Evolutionary conservation across 148 eudicot genomes (phyloP).

Genomic region (Suaeda aralocaspica): DNA sequence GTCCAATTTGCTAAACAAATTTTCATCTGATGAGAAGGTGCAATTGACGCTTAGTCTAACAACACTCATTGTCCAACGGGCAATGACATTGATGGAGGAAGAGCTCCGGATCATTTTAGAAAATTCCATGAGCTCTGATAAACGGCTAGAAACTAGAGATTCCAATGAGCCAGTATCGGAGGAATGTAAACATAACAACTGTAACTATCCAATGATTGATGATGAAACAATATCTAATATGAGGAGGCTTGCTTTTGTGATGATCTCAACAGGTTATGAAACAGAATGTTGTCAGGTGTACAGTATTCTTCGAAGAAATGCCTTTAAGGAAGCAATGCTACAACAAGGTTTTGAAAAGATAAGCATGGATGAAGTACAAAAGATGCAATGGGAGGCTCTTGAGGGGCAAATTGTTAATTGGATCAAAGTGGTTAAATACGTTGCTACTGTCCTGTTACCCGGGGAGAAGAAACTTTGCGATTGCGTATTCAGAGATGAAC

Average conservation of each 20-base stretch:
- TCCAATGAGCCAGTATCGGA: neutral
- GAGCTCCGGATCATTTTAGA: slow-evolving; percentile 36
- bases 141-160: neutral
- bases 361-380: slow-evolving; percentile 35
- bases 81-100: slow-evolving; percentile 40
- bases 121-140: slow-evolving; percentile 13
- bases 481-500: slow-evolving; percentile 23
- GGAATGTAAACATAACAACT: slow-evolving; percentile 12
- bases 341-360: slow-evolving; percentile 32
- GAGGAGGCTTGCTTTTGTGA: slow-evolving; percentile 25
- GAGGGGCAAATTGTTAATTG: slow-evolving; percentile 34
- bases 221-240: slow-evolving; percentile 23
- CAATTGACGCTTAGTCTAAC: neutral
- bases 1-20: slow-evolving; percentile 16
- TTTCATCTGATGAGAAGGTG: slow-evolving; percentile 5
- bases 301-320: slow-evolving; percentile 27
- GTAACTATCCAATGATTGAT: slow-evolving; percentile 28
- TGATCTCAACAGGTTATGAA: slow-evolving; percentile 37
- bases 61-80: slow-evolving; percentile 27
- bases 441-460: slow-evolving; percentile 31
- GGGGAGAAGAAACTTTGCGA: slow-evolving; percentile 31
- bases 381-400: slow-evolving; percentile 42
- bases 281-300: slow-evolving; percentile 38
- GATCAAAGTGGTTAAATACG: slow-evolving; percentile 35
- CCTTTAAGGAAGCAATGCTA: slow-evolving; percentile 34